A percentile compares a stretch with the other conserved stretches of the same genome.
Evolutionary conservation across 306 rosid genomes (phyloP).

Genomic region (Chamaecrista fasciculata): DNA sequence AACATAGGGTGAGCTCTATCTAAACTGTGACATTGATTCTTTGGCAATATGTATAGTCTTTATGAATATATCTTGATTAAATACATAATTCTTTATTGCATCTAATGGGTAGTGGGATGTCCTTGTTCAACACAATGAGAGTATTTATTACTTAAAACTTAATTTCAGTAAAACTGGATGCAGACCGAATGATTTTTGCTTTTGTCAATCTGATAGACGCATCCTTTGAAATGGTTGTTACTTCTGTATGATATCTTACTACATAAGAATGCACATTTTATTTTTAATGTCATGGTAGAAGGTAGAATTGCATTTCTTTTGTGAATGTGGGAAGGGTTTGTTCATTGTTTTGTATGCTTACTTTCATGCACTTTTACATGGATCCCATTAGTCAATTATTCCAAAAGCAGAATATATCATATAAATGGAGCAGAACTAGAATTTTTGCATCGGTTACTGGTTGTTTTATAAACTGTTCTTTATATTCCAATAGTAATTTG

Average conservation of each 20-base stretch:
- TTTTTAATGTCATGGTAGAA: neutral
- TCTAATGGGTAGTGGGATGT: constrained; percentile 4
- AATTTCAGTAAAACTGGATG: neutral
- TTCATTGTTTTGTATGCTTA: neutral
- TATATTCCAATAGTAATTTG: neutral
- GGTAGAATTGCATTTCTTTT: neutral
- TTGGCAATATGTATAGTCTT: constrained; percentile 4
- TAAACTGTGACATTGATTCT: constrained; percentile 2
- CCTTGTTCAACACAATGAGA: constrained; percentile 7
- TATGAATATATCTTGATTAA: neutral
- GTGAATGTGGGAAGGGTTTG: neutral
- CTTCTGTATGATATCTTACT: neutral
- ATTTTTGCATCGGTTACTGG: neutral
- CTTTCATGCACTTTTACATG: too few species aligned
- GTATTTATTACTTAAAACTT: neutral
- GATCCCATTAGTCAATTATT: neutral
- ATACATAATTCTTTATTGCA: constrained; percentile 4
- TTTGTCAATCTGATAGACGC: neutral
- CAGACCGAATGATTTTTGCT: neutral
- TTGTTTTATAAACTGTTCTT: neutral
- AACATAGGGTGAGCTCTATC: constrained; percentile 18
- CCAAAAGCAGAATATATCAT: neutral
- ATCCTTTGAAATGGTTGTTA: neutral
- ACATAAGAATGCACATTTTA: neutral
- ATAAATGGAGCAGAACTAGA: neutral